phyloP scores from a whole-genome alignment of 805 yeast genomes.

The Scheffersomyces spartinae region DNA sequence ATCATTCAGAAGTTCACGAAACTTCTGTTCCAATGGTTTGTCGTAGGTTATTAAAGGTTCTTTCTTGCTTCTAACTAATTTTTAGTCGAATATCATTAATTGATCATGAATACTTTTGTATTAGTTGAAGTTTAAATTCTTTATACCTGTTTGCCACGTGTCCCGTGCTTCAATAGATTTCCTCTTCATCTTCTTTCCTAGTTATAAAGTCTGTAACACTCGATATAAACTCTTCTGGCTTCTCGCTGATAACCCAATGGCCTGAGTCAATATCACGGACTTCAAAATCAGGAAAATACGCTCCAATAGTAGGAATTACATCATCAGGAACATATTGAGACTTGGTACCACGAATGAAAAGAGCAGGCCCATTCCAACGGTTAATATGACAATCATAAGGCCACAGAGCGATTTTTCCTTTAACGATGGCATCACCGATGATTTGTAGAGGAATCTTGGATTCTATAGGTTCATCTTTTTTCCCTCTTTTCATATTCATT shows the following conservation, averaged over 20 bases:
- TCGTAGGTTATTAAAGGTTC: no score
- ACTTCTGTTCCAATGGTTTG: no score
- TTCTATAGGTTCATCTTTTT: constrained; percentile 21
- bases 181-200: no score
- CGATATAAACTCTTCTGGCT: constrained; percentile 72
- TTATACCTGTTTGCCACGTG: no score
- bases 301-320: constrained; percentile 57
- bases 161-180: no score
- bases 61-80: no score
- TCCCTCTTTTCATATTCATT: constrained; percentile 47
- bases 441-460: constrained; percentile 62
- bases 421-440: constrained; percentile 53
- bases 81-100: no score
- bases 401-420: constrained; percentile 63
- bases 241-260: constrained; percentile 88
- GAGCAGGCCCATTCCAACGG: constrained; percentile 58
- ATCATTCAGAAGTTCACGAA: no score
- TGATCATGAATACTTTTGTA: no score
- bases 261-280: constrained; percentile 71
- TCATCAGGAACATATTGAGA: constrained; percentile 81
- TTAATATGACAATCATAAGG: constrained; percentile 47
- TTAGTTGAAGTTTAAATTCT: no score
- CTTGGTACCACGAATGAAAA: constrained; percentile 70
- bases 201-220: no score
- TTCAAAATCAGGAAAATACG: constrained; percentile 69